phyloP scores from a whole-genome alignment of 2,329 filamentous ascomycete genomes.

The Epichloe aotearoae region DNA sequence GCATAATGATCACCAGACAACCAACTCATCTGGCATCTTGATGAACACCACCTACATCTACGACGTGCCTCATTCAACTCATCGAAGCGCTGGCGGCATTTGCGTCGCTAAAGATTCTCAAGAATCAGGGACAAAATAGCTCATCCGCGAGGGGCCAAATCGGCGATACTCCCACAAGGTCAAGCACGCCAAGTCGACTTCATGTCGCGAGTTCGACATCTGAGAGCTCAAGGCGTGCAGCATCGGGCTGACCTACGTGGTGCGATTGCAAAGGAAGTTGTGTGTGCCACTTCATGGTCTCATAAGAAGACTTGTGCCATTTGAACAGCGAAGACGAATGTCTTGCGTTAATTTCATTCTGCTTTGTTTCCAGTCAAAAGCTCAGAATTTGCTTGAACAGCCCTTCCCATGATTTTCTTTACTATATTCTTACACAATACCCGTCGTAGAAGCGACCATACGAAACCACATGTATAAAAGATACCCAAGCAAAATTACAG shows the following conservation, averaged over 20 bases:
- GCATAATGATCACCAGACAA: neutral
- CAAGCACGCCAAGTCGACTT: neutral
- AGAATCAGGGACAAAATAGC: too few relatives aligned
- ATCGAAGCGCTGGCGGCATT: too few relatives aligned
- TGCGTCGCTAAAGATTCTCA: too few relatives aligned
- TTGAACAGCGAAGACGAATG: neutral
- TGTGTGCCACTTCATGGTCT: neutral
- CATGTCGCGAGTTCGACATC: neutral
- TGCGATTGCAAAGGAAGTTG: neutral
- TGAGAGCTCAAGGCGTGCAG: neutral
- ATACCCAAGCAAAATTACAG: conserved; percentile 7
- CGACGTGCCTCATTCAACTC: too few relatives aligned
- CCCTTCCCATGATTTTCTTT: neutral
- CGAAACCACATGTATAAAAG: conserved; percentile 4
- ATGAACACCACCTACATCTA: neutral
- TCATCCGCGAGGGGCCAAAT: too few relatives aligned
- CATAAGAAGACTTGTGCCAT: neutral
- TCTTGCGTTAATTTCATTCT: neutral
- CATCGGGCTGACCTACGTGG: neutral
- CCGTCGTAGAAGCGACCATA: conserved; percentile 2
- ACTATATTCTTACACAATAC: conserved; percentile 3
- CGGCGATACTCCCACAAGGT: neutral
- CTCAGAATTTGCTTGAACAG: neutral
- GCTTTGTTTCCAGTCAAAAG: too few relatives aligned
- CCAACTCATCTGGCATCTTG: too few relatives aligned